Percentiles rank a stretch among this genome's conserved stretches.
Evolutionary conservation across 495 filamentous ascomycete species (phyloP).

Genomic region (Elasticomyces elasticus): DNA sequence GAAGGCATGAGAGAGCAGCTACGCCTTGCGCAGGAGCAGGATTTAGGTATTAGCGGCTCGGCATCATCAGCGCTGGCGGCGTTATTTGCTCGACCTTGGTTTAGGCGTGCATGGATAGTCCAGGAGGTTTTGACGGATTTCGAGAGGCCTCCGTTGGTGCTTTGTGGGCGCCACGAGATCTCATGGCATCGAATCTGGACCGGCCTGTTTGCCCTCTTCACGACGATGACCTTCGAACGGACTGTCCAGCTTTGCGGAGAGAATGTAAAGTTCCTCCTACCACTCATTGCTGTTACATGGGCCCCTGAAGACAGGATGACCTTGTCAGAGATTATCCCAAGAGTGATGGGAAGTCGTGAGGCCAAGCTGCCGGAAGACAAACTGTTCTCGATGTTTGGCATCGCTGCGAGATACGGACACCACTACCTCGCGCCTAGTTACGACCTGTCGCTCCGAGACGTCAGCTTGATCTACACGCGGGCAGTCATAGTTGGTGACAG

Average conservation of each 20-base stretch:
- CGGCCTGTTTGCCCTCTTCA: background rate
- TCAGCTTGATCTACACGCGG: background rate
- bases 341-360: background rate
- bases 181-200: background rate
- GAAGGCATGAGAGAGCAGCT: background rate
- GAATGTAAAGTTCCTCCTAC: background rate
- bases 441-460: background rate
- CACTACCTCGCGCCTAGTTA: background rate
- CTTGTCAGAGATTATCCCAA: background rate
- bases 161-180: constrained; percentile 3
- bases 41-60: background rate
- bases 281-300: background rate
- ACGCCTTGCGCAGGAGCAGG: background rate
- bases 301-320: background rate
- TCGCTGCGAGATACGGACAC: background rate
- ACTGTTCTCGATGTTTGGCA: background rate
- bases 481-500: background rate
- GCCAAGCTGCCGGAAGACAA: background rate
- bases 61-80: background rate
- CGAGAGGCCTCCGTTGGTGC: background rate
- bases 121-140: constrained; percentile 5
- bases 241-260: background rate
- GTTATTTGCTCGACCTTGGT: constrained; percentile 1
- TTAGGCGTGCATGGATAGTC: constrained; percentile 8
- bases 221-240: background rate